Conservation (phyloP, 1,284 basidiomycete species). For the Cystobasidiaceae sp. region DNA sequence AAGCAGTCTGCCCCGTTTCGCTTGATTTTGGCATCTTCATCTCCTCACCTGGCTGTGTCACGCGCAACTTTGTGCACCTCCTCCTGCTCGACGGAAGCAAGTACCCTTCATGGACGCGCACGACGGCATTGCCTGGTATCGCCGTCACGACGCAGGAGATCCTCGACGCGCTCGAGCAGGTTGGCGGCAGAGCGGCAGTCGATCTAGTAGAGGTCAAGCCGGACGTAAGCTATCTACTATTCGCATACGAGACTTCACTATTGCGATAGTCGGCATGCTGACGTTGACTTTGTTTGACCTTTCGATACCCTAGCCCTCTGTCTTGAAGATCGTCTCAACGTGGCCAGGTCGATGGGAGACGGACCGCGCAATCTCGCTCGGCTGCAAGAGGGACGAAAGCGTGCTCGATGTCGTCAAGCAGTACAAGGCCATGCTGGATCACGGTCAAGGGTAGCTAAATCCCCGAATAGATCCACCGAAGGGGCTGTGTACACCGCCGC, state of each 20-base stretch:
- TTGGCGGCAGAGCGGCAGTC: slow-evolving; percentile 46
- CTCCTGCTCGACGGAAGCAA: slow-evolving; percentile 45
- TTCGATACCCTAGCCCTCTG: background rate
- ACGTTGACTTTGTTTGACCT: no score
- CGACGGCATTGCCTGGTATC: slow-evolving; percentile 49
- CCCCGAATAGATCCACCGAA: no score
- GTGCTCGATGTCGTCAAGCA: slow-evolving; percentile 27
- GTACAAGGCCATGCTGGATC: slow-evolving; percentile 26
- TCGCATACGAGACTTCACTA: no score
- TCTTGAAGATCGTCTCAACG: slow-evolving; percentile 25
- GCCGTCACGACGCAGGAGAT: slow-evolving; percentile 48
- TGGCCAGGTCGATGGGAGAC: slow-evolving; percentile 26
- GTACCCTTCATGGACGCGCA: slow-evolving; percentile 38
- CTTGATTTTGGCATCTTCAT: slow-evolving; percentile 27
- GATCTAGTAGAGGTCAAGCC: slow-evolving; percentile 47
- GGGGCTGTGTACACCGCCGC: no score
- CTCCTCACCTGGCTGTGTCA: slow-evolving; percentile 41
- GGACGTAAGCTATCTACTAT: slow-evolving; percentile 42
- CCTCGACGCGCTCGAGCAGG: slow-evolving; percentile 47
- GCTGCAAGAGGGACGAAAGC: slow-evolving; percentile 17
- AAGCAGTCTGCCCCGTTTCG: slow-evolving; percentile 56
- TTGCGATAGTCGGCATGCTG: no score
- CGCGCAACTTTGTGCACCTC: slow-evolving; percentile 49
- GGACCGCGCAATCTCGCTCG: slow-evolving; percentile 22
- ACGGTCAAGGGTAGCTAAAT: slow-evolving; percentile 21